These are phyloP conservation scores for Cucurbita maxima DNA, from an alignment of 306 rosid species.

Conservation along the genomic window DNA sequence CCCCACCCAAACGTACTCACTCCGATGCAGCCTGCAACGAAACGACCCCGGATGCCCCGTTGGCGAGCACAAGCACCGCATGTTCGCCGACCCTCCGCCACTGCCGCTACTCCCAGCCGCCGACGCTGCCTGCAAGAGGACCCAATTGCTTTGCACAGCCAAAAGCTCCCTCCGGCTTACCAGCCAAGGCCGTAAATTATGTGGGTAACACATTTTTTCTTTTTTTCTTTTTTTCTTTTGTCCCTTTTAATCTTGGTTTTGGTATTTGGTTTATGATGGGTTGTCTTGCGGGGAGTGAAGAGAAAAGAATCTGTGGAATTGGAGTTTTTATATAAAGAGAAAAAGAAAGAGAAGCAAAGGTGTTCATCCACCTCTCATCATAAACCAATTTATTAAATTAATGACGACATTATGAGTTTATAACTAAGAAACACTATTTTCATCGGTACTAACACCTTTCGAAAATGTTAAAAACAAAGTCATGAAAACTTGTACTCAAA, in stretches of 20 bases:
- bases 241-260: neutral
- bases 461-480: no score
- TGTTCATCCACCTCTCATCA: no score
- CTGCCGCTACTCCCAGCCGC: slow-evolving; percentile 4
- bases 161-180: neutral
- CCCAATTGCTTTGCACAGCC: neutral
- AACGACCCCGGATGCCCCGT: slow-evolving; percentile 75
- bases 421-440: no score
- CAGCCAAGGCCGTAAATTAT: slow-evolving; percentile 11
- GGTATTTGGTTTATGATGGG: neutral
- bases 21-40: slow-evolving; percentile 70
- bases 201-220: slow-evolving; percentile 40
- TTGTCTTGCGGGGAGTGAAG: slow-evolving; percentile 7
- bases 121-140: neutral
- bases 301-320: slow-evolving; percentile 20
- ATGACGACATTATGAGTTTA: no score
- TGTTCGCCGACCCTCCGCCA: neutral
- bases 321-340: slow-evolving; percentile 5
- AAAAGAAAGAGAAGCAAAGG: neutral
- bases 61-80: slow-evolving; percentile 62
- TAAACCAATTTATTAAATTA: no score
- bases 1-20: slow-evolving; percentile 52
- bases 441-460: no score
- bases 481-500: no score
- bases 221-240: neutral